A percentile compares a stretch with the other conserved stretches of the same genome.
Evolutionary conservation across 495 filamentous ascomycete species (phyloP).

Genomic region (Trichoderma orchidacearum): DNA sequence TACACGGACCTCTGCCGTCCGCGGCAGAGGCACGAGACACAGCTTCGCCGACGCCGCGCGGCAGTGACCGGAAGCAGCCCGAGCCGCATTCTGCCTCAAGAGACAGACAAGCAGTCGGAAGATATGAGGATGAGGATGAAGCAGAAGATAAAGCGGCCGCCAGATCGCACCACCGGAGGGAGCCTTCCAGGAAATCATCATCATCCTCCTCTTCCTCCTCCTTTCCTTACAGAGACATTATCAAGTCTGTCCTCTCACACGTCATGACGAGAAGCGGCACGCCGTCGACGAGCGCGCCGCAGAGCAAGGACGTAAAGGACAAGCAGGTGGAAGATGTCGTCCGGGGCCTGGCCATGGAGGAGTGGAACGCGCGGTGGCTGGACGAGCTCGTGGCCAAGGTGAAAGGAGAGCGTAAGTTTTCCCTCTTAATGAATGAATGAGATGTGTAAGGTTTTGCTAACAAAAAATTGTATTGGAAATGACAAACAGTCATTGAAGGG

Average conservation of each 20-base stretch:
- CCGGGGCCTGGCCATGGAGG: not conserved
- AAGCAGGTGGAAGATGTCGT: not conserved
- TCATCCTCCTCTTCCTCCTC: no score
- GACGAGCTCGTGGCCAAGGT: not conserved
- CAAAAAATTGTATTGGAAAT: not conserved
- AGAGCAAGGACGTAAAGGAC: not conserved
- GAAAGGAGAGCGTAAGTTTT: not conserved
- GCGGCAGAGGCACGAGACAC: not conserved
- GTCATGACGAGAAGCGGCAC: not conserved
- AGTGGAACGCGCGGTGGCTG: not conserved
- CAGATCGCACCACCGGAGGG: not conserved
- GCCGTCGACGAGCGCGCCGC: no score
- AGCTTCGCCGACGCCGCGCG: not conserved
- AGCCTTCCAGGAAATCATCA: not conserved
- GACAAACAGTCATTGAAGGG: not conserved
- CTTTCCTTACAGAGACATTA: not conserved
- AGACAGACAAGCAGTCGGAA: not conserved
- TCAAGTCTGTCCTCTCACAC: not conserved
- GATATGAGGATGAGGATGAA: not conserved
- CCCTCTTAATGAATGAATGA: not conserved
- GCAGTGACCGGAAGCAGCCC: not conserved
- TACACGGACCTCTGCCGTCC: not conserved
- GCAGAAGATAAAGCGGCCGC: not conserved
- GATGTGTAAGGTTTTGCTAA: not conserved
- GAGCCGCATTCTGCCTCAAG: not conserved